Evolutionary conservation across 768 basidiomycete species (phyloP), one percentile per base, ranked within the genome.

Genomic region (Trametopsis cervina): DNA sequence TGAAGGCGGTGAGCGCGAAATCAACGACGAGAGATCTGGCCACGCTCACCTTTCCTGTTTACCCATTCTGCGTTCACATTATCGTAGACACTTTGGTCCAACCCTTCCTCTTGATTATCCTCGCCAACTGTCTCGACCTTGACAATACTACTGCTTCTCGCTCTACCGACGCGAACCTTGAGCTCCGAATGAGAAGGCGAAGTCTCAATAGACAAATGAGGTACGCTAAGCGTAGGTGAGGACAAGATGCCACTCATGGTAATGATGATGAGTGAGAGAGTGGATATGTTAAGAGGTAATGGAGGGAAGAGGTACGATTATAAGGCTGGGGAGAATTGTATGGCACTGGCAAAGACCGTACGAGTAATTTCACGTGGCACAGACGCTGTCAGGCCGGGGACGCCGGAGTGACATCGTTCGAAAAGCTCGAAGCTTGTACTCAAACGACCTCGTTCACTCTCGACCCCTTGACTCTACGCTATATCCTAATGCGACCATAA

Each of bases 11-110:
- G 44, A 24, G 25, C 45, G 37, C 4, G 1, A 10, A 10, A 2
- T 38, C 5, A 40, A 11, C 33, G 22, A 35, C 5, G 23, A 29
- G 10, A 42, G 20, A 50, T n/a, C 17, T 24, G 22, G 7, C 15
- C n/a, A 17, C 20, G 61, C 66, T 42, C 37, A 88, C 91, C 91
- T 69, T 95, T 95, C 51, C 85, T 79, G 59, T 95, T 92, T 61
- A 95, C 91, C 91, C 91, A 95, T 60, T 90, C 80, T 17, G 89
- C 88, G 61, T 95, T 95, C 53, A 86, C 78, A 62, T 92, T 91
- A 50, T 78, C 74, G 65, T 88, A 91, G 25, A 83, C 78, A 57
- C 78, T 80, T 59, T 87, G 83, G 71, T 92, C 89, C 22, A 87
- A 73, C 4, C 79, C 69, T 58, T 89, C 85, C 58, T 92, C 87